A percentile compares a stretch with the other conserved stretches of the same genome.
Conservation (phyloP, 331 rosid species). For the Rhamnella rubrinervis region DNA sequence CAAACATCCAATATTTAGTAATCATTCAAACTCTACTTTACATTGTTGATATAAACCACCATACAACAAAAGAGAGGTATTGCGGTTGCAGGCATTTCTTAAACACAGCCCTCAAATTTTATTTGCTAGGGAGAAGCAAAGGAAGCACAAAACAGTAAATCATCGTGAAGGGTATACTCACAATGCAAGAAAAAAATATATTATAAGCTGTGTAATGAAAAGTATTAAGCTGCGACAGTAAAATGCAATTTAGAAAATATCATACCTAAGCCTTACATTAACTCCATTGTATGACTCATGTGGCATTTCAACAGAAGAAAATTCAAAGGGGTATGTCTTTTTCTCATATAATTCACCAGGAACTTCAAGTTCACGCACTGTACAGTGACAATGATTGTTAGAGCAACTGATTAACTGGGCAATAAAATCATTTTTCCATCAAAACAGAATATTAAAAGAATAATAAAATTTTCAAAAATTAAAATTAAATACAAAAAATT, state of each 20-base stretch:
- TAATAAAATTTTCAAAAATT: neutral
- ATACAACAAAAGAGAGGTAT: neutral
- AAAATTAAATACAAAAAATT: neutral
- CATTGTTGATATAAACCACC: neutral
- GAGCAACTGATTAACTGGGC: neutral
- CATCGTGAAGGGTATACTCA: neutral
- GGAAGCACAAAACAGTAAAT: neutral
- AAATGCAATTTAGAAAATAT: neutral
- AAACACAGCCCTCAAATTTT: too few species aligned
- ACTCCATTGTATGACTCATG: conserved; percentile 72
- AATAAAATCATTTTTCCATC: neutral
- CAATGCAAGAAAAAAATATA: neutral
- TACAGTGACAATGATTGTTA: conserved; percentile 1
- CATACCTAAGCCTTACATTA: conserved; percentile 54
- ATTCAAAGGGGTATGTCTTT: conserved; percentile 51
- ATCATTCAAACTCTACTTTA: neutral
- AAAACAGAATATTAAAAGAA: neutral
- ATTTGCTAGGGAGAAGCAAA: too few species aligned
- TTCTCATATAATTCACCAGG: conserved; percentile 60
- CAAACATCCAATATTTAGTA: too few species aligned
- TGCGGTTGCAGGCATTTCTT: neutral
- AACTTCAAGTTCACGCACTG: conserved; percentile 68
- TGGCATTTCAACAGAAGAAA: conserved; percentile 60
- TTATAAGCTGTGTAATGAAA: too few species aligned
- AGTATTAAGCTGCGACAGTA: too few species aligned